Evolutionary conservation across 768 basidiomycete species (phyloP), one percentile per base, ranked within the genome.

Genomic region (Lyophyllum atratum): DNA sequence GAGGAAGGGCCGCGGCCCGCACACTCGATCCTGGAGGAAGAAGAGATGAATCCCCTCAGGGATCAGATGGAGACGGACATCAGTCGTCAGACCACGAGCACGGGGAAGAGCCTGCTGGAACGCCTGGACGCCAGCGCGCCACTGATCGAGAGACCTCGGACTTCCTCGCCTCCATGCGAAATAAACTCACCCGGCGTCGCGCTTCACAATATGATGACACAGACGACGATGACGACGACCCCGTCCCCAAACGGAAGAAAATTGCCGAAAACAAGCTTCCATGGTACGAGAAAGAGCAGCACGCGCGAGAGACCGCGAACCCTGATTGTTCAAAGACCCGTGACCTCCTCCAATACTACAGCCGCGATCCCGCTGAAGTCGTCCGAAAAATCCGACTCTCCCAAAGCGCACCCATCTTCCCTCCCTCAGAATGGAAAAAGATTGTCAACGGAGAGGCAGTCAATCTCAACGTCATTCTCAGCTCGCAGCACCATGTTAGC

Each of bases 401-500:
- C 2, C 40, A 44, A 24, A n/a, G 28, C 1, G 57, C 57, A 1
- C 52, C 57, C 2, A 11, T 21, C n/a, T 59, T 50, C 39, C 52
- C 52, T 2, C 34, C 39, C 2, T 24, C 42, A 10, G 31, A 59
- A 51, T 59, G 54, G 58, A 21, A 44, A 5, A 54, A 52, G 10
- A 40, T 59, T 10, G 14, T 54, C 37, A 28, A 42, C 1, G 33
- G 49, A 9, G 9, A 39, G 21, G 5, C 58, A 1, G 48, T 28
- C 33, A 40, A 50, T 31, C 42, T 58, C 22, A 21, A 58, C 29
- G 25, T 44, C 34, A 14, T 57, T 50, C 28, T 53, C 37, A 58
- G 56, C 21, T 29, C 28, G 25, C 22, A 58, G 39, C 57, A 66
- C 49, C 51, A 60, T 50, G 26, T 64, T 11, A 25, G 25, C 31